Conservation (phyloP, 345 rosid species). For the Lepidium sativum region DNA sequence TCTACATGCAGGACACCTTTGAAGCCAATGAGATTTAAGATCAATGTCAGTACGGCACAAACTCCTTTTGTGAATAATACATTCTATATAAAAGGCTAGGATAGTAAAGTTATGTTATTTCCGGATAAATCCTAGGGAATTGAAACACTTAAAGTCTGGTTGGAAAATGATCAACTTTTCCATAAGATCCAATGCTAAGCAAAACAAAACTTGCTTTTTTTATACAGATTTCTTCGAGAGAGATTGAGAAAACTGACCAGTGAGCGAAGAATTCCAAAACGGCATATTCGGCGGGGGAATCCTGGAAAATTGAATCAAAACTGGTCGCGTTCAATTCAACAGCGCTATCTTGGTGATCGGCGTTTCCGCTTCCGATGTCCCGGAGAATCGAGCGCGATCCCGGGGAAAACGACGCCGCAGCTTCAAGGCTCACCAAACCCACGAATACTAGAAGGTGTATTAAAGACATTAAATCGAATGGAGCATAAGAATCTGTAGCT, state of each 20-base stretch:
- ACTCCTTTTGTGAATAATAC: not conserved
- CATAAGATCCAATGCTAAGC: not conserved
- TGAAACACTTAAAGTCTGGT: not conserved
- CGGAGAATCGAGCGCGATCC: constrained; percentile 84
- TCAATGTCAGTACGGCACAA: constrained; percentile 8
- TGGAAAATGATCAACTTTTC: not conserved
- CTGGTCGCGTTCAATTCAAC: constrained; percentile 61
- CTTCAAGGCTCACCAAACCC: constrained; percentile 29
- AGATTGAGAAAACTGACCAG: constrained; percentile 39
- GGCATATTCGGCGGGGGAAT: constrained; percentile 59
- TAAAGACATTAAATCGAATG: constrained; percentile 39
- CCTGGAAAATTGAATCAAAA: constrained; percentile 57
- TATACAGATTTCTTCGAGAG: not conserved
- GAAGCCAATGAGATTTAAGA: constrained; percentile 2
- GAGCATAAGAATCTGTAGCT: not conserved
- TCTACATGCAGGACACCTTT: constrained; percentile 99
- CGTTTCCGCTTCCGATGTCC: constrained; percentile 23
- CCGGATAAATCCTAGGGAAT: not conserved
- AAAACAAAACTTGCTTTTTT: not conserved
- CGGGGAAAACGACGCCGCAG: constrained; percentile 32
- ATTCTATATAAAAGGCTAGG: not conserved
- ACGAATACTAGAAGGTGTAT: constrained; percentile 27
- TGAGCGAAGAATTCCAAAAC: constrained; percentile 91
- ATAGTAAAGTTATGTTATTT: not conserved
- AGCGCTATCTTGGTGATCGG: constrained; percentile 42